Base-by-base conservation (phyloP, 192 early-diverging fungal genomes). In the Phycomyces blakesleeanus region DNA sequence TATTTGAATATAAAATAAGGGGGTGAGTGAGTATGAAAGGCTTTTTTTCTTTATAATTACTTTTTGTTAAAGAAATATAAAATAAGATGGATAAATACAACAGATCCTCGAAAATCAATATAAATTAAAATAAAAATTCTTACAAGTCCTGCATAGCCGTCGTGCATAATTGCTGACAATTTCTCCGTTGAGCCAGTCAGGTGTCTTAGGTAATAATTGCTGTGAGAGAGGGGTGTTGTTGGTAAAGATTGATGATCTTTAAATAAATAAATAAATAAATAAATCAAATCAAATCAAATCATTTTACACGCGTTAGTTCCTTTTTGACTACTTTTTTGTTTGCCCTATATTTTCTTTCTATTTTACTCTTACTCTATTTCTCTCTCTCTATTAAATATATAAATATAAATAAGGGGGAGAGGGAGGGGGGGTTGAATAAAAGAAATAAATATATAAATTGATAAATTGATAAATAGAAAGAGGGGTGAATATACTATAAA, bases 61-160 rank as follows among this genome's bases (percentile, higher is more conserved):
- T n/a, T n/a, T n/a, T n/a, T n/a, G n/a, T n/a, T n/a, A n/a, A n/a
- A n/a, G n/a, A n/a, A n/a, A n/a, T n/a, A n/a, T n/a, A n/a, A n/a
- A n/a, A n/a, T n/a, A n/a, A n/a, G n/a, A n/a, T n/a, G 42, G 51
- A 34, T 53, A 26, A 58, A 47, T 50, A 24, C 27, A 34, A 29
- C 49, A 51, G 4, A 25, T 21, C 50, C 24, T 59, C 55, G 61
- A 52, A 12, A 62, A 44, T 21, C 67, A 51, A 68, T 18, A 59
- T 38, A 50, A 55, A 34, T 50, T 26, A 18, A n/a, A n/a, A 44
- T 21, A 14, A 25, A 12, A 38, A 27, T 63, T 15, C 34, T 27
- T 54, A 51, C 50, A 49, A 52, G 22, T 42, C 41, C 22, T 63
- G 61, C 15, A 53, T 63, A 21, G 22, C 39, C 39, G 37, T 55